phyloP scores from a whole-genome alignment of 345 rosid species.

The Murraya paniculata region DNA sequence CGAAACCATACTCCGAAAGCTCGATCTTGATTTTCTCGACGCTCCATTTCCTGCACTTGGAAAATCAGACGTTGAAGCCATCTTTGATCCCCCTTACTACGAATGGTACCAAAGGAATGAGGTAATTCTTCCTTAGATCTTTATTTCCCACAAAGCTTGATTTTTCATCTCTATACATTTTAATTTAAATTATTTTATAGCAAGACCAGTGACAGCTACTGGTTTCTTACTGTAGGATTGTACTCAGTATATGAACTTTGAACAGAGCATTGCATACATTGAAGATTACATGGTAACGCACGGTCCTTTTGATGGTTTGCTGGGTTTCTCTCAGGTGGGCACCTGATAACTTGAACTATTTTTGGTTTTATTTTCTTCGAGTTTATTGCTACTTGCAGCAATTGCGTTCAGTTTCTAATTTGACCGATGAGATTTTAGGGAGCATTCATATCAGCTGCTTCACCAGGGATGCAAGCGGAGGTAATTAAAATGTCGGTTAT shows the following conservation, averaged over 20 bases:
- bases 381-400: neutral
- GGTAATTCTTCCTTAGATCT: conserved; percentile 19
- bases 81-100: conserved; percentile 55
- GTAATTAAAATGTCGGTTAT: conserved; percentile 13
- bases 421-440: conserved; percentile 32
- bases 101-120: conserved; percentile 49
- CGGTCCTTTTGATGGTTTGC: conserved; percentile 51
- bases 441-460: conserved; percentile 39
- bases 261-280: conserved; percentile 37
- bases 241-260: conserved; percentile 37
- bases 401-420: neutral
- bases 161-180: neutral
- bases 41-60: conserved; percentile 43
- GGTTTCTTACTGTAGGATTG: conserved; percentile 24
- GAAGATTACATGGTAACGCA: conserved; percentile 43
- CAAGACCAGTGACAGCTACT: neutral
- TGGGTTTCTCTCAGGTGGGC: conserved; percentile 56
- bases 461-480: conserved; percentile 49
- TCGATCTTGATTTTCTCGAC: conserved; percentile 46
- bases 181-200: neutral
- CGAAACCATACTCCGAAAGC: conserved; percentile 30
- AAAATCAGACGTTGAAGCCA: conserved; percentile 36
- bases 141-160: neutral
- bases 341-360: neutral
- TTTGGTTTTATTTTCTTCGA: neutral